A percentile compares a stretch with the other conserved stretches of the same genome.
Conservation (phyloP, 179 eudicot species). For the Nepenthes alata region DNA sequence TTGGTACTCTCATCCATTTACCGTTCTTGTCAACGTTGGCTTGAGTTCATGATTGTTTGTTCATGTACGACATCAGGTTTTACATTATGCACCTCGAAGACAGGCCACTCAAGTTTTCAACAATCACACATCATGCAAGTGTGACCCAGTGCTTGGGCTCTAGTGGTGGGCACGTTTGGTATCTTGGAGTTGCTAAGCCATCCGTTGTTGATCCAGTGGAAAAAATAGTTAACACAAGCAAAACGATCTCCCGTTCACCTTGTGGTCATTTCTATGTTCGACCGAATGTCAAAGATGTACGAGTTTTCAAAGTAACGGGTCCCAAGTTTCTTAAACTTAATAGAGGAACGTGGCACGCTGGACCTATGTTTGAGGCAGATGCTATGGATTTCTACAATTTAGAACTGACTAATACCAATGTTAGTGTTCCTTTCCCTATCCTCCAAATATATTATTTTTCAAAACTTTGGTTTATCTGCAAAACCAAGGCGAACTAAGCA, state of each 20-base stretch:
- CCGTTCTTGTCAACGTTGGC: too few species aligned
- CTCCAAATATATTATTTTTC: background rate
- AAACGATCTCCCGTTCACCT: constrained; percentile 31
- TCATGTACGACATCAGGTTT: constrained; percentile 38
- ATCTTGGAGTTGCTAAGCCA: constrained; percentile 81
- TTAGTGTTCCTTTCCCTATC: constrained; percentile 23
- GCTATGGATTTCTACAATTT: constrained; percentile 85
- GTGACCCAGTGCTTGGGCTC: constrained; percentile 95
- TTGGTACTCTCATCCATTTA: too few species aligned
- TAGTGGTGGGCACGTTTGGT: constrained; percentile 74
- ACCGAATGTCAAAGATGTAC: constrained; percentile 59
- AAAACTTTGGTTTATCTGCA: too few species aligned
- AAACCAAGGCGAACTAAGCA: background rate
- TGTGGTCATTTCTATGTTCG: constrained; percentile 70
- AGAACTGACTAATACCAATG: constrained; percentile 81
- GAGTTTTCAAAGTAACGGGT: constrained; percentile 55
- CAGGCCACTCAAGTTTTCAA: constrained; percentile 54
- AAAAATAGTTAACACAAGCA: constrained; percentile 16
- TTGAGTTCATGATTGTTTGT: background rate
- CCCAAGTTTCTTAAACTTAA: constrained; percentile 71
- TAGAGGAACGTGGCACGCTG: constrained; percentile 94
- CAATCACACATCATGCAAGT: constrained; percentile 76
- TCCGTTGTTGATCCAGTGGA: constrained; percentile 51
- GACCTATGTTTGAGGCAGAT: constrained; percentile 52
- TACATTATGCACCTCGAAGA: constrained; percentile 69